Evolutionary conservation across 73 alveolate genomes (phyloP), one percentile per base, ranked within the genome.

Genomic region (Symbiodinium natans): DNA sequence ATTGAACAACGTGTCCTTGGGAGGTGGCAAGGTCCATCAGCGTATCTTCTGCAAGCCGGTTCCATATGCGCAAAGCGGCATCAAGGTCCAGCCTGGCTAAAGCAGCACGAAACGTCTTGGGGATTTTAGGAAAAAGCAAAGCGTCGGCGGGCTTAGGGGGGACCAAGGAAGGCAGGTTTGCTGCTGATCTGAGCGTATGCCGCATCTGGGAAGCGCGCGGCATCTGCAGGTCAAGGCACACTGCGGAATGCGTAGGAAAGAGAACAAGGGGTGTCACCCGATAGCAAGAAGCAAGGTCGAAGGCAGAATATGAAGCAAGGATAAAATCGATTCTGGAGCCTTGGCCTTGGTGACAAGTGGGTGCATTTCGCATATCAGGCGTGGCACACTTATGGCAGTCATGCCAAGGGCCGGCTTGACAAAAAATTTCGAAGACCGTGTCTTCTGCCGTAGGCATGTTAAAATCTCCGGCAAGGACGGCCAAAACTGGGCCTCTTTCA

Each of bases 241-340:
- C 92, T 8, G 39, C 43, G 1, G 80, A 36, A 36, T 84, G 92
- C 17, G 54, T 68, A 42, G 33, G 33, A 31, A 46, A 84, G 1
- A 27, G 34, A 5, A 23, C 27, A 29, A 6, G 36, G 7, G n/a
- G 7, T 2, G 5, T 29, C 68, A 41, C 43, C 23, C 23, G 41
- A n/a, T 29, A 83, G 23, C 36, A 7, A 43, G 3, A 15, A 0
- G 56, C 42, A 2, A n/a, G 77, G 92, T 83, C 92, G 39, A n/a
- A 42, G 11, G 56, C 56, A 4, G 9, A 3, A 4, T 10, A 25
- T 43, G 92, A 42, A 17, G 92, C 92, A 21, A 83, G 4, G 38
- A 83, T 42, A 36, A n/a, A 21, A n/a, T 83, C 92, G 2, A 83
- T 83, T 21, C 33, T n/a, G 31, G 92, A 83, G 1, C 92, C 92